These are phyloP conservation scores for Trametes pubescens DNA, from an alignment of 1,284 basidiomycete genomes.

Conservation along the genomic window DNA sequence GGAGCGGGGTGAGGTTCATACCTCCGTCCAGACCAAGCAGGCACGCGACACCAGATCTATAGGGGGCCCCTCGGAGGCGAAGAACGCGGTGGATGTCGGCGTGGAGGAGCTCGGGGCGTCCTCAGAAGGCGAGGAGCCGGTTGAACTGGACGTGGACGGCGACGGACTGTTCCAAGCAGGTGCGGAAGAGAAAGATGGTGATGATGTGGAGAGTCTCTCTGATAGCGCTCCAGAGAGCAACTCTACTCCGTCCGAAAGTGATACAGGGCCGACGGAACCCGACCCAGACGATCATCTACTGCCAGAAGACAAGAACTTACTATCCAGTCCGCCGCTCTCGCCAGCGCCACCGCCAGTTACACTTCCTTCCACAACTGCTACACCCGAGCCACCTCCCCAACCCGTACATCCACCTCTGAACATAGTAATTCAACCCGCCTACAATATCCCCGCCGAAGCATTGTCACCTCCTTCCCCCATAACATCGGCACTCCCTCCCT, in stretches of 20 bases:
- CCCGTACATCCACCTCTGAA: neutral
- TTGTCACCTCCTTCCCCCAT: neutral
- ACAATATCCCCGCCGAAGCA: neutral
- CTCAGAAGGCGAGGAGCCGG: conserved; percentile 10
- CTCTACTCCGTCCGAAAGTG: conserved; percentile 23
- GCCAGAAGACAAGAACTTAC: conserved; percentile 7
- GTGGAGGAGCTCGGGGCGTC: conserved; percentile 12
- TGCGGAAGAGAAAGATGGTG: conserved; percentile 20
- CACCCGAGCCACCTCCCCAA: neutral
- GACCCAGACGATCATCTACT: conserved; percentile 18
- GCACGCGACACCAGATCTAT: neutral
- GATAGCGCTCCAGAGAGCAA: conserved; percentile 24
- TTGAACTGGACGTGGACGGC: conserved; percentile 9
- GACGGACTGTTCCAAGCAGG: conserved; percentile 16
- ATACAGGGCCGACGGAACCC: conserved; percentile 27
- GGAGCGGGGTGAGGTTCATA: conserved; percentile 10
- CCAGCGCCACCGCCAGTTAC: neutral
- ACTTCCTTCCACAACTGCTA: neutral
- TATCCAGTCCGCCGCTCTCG: neutral
- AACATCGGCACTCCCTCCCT: neutral
- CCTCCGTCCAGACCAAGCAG: neutral
- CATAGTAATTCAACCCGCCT: neutral
- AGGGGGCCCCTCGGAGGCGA: neutral
- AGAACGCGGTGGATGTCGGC: neutral
- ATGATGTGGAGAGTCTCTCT: conserved; percentile 22